phyloP scores from a whole-genome alignment of 2,329 filamentous ascomycete genomes.

The Diaporthe humulicola region DNA sequence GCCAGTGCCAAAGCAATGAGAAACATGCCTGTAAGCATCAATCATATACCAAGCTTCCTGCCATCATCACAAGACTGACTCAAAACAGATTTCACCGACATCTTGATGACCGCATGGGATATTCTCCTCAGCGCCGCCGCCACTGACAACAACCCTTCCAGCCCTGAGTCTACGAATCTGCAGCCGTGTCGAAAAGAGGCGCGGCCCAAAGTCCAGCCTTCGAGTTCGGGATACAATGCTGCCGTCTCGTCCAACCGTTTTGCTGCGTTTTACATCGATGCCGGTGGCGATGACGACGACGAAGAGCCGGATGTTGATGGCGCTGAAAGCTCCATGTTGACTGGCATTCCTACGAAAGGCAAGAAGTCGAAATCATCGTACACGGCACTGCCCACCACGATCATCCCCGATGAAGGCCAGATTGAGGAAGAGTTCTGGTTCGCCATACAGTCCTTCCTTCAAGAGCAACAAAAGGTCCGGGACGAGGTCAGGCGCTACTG shows the following conservation, averaged over 20 bases:
- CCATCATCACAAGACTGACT: neutral
- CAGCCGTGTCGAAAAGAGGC: neutral
- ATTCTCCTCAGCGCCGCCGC: constrained; percentile 10
- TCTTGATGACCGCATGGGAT: constrained; percentile 18
- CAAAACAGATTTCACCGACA: constrained; percentile 18
- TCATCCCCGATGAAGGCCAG: constrained; percentile 17
- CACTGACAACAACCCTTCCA: neutral
- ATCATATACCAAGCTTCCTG: neutral
- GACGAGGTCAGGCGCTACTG: constrained; percentile 22
- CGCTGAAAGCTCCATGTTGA: neutral
- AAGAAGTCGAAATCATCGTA: neutral
- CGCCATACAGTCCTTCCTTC: constrained; percentile 22
- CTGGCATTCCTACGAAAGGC: neutral
- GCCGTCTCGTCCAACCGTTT: constrained; percentile 2
- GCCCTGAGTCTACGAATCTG: neutral
- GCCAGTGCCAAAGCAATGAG: constrained; percentile 12
- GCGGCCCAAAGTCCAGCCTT: neutral
- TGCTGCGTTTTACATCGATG: neutral
- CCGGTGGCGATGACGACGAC: neutral
- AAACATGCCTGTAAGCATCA: neutral
- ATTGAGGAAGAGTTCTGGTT: constrained; percentile 32
- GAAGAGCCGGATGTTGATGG: neutral
- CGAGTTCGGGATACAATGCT: neutral
- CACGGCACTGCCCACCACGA: neutral
- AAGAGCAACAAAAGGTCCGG: constrained; percentile 27